Evolutionary conservation across 2,329 filamentous ascomycete species (phyloP), one percentile per base, ranked within the genome.

Genomic region (Corynespora cassiicola): DNA sequence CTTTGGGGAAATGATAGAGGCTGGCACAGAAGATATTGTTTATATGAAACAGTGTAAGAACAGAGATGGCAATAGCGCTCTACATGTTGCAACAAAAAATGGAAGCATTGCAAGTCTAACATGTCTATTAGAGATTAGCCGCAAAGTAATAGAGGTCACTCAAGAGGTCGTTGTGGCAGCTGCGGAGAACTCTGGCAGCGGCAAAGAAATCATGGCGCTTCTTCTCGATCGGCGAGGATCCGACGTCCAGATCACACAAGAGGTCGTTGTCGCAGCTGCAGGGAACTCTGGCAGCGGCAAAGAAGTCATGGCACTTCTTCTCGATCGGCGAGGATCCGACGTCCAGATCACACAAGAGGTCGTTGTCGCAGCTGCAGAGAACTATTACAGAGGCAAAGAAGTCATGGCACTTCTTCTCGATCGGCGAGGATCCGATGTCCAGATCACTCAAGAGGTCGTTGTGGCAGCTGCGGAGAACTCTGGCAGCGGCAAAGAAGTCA

Each of bases 301-400:
- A 20, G 36, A 44, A 39, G 31, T 42, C 3, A 44, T 45, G 32
- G 18, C 31, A 19, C 33, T 47, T 11, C 45, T 47, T 24, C 34
- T 43, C 14, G 39, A 43, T 17, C 25, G 14, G 21, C 39, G 20
- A 17, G 30, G 39, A 15, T 14, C n/a, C 7, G 42, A 36, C 10
- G 17, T 45, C 26, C 15, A 36, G 37, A 41, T 45, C 12, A 41
- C 36, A 7, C 7, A 40, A 27, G 42, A 46, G 30, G 31, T 45
- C 12, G 37, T 41, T 3, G 16, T 10, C 5, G 42, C 34, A 38
- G 27, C 32, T 36, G 36, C 41, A 32, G 22, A 20, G 19, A 36
- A 41, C 26, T 19, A 22, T 4, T 21, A 27, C 15, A 12, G 17
- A 20, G 35, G 23, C 27, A 34, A 38, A 18, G 34, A 38, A 28